Evolutionary conservation across 139 green algal species (phyloP).

Genomic region (Volvox africanus): DNA sequence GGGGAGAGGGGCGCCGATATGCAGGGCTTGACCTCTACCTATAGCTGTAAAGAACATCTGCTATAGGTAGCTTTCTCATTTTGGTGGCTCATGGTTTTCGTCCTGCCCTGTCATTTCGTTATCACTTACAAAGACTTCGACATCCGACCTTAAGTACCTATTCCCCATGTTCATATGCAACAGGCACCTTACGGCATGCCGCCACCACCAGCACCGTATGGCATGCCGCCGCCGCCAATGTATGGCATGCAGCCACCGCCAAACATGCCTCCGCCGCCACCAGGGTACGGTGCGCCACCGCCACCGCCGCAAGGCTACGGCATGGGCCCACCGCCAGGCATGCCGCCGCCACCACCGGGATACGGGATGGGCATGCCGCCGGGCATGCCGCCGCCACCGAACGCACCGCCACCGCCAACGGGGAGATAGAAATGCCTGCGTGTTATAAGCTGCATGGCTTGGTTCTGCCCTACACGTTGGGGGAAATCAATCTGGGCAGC

Average conservation of each 20-base stretch:
- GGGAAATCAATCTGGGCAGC: no score
- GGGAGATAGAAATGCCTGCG: not conserved
- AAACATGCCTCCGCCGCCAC: slow-evolving; percentile 26
- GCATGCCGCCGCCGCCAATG: slow-evolving; percentile 26
- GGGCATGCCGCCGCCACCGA: slow-evolving; percentile 45
- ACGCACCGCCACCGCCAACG: not conserved
- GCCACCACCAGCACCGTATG: not conserved
- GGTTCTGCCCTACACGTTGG: no score
- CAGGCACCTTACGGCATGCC: slow-evolving; percentile 44
- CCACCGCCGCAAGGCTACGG: slow-evolving; percentile 23
- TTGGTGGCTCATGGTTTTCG: not conserved
- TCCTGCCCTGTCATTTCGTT: not conserved
- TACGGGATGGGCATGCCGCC: slow-evolving; percentile 18
- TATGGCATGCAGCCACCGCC: not conserved
- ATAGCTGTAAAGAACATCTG: not conserved
- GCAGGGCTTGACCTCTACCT: not conserved
- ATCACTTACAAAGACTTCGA: not conserved
- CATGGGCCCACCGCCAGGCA: slow-evolving; percentile 46
- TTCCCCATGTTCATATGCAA: not conserved
- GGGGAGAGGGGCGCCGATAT: not conserved
- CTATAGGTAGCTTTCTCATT: not conserved
- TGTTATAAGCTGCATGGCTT: no score
- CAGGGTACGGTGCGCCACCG: slow-evolving; percentile 4
- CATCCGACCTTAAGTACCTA: not conserved
- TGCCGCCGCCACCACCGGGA: slow-evolving; percentile 42